Conservation (phyloP, 345 rosid species). For the Balakata baccata region DNA sequence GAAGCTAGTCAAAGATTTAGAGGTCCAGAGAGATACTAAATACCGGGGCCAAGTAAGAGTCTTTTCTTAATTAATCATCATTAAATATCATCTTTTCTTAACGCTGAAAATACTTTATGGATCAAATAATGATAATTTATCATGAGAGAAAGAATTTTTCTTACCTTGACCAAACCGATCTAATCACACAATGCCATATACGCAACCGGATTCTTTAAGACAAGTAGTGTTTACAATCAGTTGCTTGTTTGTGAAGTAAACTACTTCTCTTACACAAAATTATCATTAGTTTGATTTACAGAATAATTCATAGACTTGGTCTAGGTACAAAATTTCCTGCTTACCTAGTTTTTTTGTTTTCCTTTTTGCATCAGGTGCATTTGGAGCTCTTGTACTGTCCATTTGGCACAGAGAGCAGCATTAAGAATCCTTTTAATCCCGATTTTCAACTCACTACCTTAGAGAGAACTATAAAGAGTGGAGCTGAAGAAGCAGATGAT, state of each 20-base stretch:
- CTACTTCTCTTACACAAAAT: too few species aligned
- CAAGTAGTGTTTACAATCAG: too few species aligned
- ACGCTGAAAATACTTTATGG: not conserved
- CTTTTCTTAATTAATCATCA: not conserved
- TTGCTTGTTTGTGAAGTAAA: too few species aligned
- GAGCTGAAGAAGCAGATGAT: slow-evolving; percentile 32
- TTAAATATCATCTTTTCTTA: not conserved
- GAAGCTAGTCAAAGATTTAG: slow-evolving; percentile 77
- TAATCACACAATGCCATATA: too few species aligned
- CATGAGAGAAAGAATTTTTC: too few species aligned
- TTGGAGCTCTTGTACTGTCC: slow-evolving; percentile 76
- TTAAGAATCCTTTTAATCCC: slow-evolving; percentile 48
- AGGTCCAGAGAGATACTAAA: slow-evolving; percentile 79
- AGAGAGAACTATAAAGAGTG: slow-evolving; percentile 62
- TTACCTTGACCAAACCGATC: too few species aligned
- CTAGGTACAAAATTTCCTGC: too few species aligned
- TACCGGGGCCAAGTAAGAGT: slow-evolving; percentile 68
- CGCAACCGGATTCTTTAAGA: too few species aligned
- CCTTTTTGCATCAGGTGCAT: slow-evolving; percentile 53
- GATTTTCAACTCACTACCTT: slow-evolving; percentile 62
- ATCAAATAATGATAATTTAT: too few species aligned
- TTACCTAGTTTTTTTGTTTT: not conserved
- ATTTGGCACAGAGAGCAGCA: slow-evolving; percentile 52
- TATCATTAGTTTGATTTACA: too few species aligned
- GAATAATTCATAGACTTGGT: too few species aligned